A percentile compares a stretch with the other conserved stretches of the same genome.
Conservation (phyloP, 2,329 filamentous ascomycete species). For the Aplosporella prunicola region DNA sequence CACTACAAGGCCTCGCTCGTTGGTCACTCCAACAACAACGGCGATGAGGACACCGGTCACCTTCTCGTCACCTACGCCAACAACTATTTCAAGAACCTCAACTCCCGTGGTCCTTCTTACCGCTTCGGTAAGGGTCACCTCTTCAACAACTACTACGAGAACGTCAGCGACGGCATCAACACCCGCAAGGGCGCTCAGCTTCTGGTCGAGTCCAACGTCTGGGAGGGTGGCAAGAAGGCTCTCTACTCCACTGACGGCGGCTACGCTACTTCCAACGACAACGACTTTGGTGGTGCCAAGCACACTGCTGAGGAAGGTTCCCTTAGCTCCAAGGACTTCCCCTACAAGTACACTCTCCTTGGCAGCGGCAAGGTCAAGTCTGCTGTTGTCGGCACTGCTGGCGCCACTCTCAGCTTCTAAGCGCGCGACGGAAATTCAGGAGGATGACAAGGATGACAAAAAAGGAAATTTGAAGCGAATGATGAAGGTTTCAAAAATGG, state of each 20-base stretch:
- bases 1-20: constrained; percentile 54
- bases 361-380: constrained; percentile 26
- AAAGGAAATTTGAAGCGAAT: too few relatives aligned
- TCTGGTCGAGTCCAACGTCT: constrained; percentile 35
- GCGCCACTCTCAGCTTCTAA: constrained; percentile 30
- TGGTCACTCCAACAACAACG: constrained; percentile 52
- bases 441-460: too few relatives aligned
- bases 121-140: constrained; percentile 59
- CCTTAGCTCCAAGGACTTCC: constrained; percentile 19
- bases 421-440: too few relatives aligned
- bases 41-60: constrained; percentile 49
- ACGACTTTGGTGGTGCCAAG: constrained; percentile 28
- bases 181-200: constrained; percentile 34
- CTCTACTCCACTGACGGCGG: constrained; percentile 27
- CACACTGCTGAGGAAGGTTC: constrained; percentile 26
- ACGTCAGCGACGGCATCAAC: constrained; percentile 32
- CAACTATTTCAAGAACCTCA: constrained; percentile 57
- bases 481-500: too few relatives aligned
- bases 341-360: constrained; percentile 28
- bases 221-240: constrained; percentile 23
- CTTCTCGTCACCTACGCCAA: constrained; percentile 56
- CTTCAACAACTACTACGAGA: constrained; percentile 44
- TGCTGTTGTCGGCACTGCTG: constrained; percentile 31
- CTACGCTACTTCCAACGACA: constrained; percentile 28
- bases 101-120: constrained; percentile 53